These are phyloP conservation scores for Geotrichum citri-aurantii DNA, from an alignment of 1,139 yeast genomes.

Conservation along the genomic window DNA sequence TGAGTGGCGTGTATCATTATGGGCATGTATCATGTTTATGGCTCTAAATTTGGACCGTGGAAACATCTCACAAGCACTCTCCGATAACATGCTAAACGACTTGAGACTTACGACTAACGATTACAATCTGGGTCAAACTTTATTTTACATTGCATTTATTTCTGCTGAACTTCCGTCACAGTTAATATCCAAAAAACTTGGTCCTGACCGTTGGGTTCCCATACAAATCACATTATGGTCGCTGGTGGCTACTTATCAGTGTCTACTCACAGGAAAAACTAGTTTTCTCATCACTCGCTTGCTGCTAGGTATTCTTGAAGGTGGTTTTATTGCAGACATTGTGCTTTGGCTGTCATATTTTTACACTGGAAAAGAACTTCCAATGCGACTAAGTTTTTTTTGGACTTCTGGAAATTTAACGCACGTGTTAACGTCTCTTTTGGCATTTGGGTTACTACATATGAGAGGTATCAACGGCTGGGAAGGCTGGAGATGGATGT, in stretches of 20 bases:
- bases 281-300: conserved; percentile 42
- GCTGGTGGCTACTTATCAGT: conserved; percentile 44
- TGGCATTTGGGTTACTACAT: conserved; percentile 43
- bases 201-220: conserved; percentile 53
- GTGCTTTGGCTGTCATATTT: conserved; percentile 50
- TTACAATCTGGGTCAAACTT: conserved; percentile 45
- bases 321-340: conserved; percentile 52
- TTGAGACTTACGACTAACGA: conserved; percentile 44
- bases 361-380: conserved; percentile 45
- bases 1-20: conserved; percentile 42
- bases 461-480: conserved; percentile 38
- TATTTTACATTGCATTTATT: conserved; percentile 43
- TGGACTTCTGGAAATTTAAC: conserved; percentile 37
- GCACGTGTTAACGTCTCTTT: conserved; percentile 33
- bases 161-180: conserved; percentile 51
- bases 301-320: conserved; percentile 45
- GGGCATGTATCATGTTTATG: conserved; percentile 46
- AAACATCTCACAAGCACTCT: conserved; percentile 46
- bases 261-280: conserved; percentile 36
- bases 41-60: conserved; percentile 50
- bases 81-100: conserved; percentile 46
- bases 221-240: conserved; percentile 48
- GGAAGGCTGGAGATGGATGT: conserved; percentile 62
- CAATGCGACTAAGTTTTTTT: conserved; percentile 45
- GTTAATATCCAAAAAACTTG: conserved; percentile 45